Evolutionary conservation across 768 basidiomycete species (phyloP), one percentile per base, ranked within the genome.

Genomic region (Cyclocybe aegerita): DNA sequence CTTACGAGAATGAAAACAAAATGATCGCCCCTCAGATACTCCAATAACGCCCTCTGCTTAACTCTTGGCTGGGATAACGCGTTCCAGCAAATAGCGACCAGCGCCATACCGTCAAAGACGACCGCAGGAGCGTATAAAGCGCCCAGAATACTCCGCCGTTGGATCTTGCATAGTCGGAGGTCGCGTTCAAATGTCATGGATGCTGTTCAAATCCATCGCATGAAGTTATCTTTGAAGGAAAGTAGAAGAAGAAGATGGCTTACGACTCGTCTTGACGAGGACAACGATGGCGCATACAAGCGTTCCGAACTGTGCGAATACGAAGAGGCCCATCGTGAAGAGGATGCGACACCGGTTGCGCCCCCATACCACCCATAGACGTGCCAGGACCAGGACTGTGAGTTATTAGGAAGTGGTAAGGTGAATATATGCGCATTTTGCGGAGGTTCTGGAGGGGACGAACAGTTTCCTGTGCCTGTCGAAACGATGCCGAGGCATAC

Each of bases 351-450:
- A 49, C 15, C 51, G 49, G 39, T 60, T 56, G 12, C 62, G 57
- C 17, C 55, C 64, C 60, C 73, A 73, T 4, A 73, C 54, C 16
- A 68, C 56, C 74, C 74, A 75, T 7, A 74, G 29, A 1, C 70
- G 67, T n/a, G 74, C 57, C 33, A 75, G 55, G 9, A 75, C 59
- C 15, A 74, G 61, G 50, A 73, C 74, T 74, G 43, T 1, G 17
- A 16, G 32, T 9, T n/a, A 16, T 47, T 4, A 33, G 16, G n/a
- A 32, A 46, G 32, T 16, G 43, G 16, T 36, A 14, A 9, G 15
- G 32, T 14, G 12, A 34, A 12, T 30, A 34, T 7, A 32, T 7
- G 32, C 12, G 17, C 35, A 9, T 33, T 37, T 12, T 39, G 6
- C 4, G 6, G 1, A 15, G 2, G 14, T 12, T 12, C 9, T 15